Evolutionary conservation across 2,329 filamentous ascomycete genomes (phyloP), one percentile per base, ranked within the genome.

Genomic region (Volutella citrinella): DNA sequence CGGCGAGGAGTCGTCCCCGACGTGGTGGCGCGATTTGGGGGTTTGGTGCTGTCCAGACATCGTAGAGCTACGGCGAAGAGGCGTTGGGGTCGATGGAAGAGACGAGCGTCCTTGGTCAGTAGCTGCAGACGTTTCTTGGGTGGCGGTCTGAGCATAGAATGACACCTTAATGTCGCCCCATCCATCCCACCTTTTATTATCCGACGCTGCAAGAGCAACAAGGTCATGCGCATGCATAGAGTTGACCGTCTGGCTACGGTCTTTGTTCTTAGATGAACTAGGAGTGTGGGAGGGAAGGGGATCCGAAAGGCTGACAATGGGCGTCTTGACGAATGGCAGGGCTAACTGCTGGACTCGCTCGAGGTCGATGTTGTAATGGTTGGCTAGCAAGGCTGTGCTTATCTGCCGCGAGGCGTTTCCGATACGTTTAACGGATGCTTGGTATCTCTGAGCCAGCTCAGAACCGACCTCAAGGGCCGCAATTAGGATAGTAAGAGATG

Each of bases 381-480:
- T 90, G 16, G 82, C 78, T 31, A 96, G 70, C 30, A 96, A 68
- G 19, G 81, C 80, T 24, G 79, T 77, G 55, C 86, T 85, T 27
- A 90, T 73, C 48, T 82, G 72, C 29, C 78, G 76, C 17, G 72
- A 76, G 11, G 80, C 71, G 39, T 77, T 78, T n/a, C 74, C 70
- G 32, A 84, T 71, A 17, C 88, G 81, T 62, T 90, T 88, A 42
- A 93, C 82, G 13, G 89, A 89, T 9, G 87, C 88, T 60, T 95
- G 85, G 51, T 96, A 98, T 50, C 93, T 80, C 64, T 96, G 87
- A 10, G 93, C 91, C 42, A 98, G 72, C 57, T 91, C 86, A 24
- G 91, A 81, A 19, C 83, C 82, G 40, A 98, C 78, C 44, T 86
- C 81, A 25, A 98, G 75, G 8, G 88, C 84, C 19, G 77, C 76